These are phyloP conservation scores for Trichosporon coremiiforme DNA, from an alignment of 1,284 basidiomycete species.

Conservation along the genomic window DNA sequence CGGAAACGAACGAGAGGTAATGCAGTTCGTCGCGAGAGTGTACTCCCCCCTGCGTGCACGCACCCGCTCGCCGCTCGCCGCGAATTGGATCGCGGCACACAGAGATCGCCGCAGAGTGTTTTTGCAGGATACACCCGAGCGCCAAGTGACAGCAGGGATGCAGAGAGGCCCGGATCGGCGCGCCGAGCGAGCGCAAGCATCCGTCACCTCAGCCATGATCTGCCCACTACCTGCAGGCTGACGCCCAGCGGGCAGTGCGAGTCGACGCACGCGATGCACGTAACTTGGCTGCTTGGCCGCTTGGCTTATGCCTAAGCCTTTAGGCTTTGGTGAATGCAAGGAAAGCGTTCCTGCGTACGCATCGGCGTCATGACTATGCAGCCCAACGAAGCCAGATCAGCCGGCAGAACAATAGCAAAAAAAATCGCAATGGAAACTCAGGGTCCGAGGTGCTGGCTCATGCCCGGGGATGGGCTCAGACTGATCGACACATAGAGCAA, in stretches of 20 bases:
- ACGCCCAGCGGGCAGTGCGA: not conserved
- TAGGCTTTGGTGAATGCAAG: not conserved
- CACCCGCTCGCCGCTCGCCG: too few relatives aligned
- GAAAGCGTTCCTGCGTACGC: not conserved
- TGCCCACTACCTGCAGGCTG: too few relatives aligned
- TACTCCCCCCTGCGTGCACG: not conserved
- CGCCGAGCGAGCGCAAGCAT: not conserved
- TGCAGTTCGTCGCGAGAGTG: not conserved
- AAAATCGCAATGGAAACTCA: not conserved
- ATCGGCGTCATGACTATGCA: not conserved
- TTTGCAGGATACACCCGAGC: conserved; percentile 10
- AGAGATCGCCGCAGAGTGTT: conserved; percentile 5
- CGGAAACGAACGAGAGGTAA: not conserved
- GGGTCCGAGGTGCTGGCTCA: not conserved
- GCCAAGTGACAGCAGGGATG: not conserved
- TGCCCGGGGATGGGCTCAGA: conserved; percentile 3
- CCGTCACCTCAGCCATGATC: not conserved
- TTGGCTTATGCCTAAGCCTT: not conserved
- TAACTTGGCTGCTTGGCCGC: not conserved
- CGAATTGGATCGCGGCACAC: not conserved
- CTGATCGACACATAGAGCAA: conserved; percentile 7
- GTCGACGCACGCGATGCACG: not conserved
- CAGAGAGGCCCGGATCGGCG: not conserved
- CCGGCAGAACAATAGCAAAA: not conserved
- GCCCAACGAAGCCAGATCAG: too few relatives aligned